phyloP scores from a whole-genome alignment of 257 asterid genomes.

The Leonotis leonurus region DNA sequence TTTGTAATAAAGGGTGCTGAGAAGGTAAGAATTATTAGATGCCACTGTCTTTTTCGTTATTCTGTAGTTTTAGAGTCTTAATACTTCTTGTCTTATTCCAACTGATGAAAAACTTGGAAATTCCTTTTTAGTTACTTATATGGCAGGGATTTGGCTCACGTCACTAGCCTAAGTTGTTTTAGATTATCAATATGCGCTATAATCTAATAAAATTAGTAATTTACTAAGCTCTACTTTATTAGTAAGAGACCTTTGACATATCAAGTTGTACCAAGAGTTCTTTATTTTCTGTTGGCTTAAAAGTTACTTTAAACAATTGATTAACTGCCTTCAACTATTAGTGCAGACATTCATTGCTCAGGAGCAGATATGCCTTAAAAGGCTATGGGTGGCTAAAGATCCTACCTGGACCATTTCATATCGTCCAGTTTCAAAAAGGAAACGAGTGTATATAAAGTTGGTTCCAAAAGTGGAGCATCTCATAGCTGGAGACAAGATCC shows the following conservation, averaged over 20 bases:
- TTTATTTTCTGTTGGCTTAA: constrained; percentile 12
- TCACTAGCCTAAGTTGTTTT: neutral
- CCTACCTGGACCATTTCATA: constrained; percentile 65
- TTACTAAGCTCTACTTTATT: constrained; percentile 9
- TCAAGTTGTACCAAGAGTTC: neutral
- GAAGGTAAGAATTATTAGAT: constrained; percentile 49
- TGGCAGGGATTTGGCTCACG: neutral
- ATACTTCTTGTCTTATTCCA: neutral
- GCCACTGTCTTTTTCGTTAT: neutral
- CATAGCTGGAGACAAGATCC: constrained; percentile 50
- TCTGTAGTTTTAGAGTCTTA: too few relatives aligned
- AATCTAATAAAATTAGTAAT: neutral
- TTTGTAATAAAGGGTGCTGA: constrained; percentile 93
- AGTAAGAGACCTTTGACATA: too few relatives aligned
- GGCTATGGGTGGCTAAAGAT: constrained; percentile 65
- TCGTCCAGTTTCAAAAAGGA: constrained; percentile 45
- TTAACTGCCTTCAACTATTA: constrained; percentile 17
- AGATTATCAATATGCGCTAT: neutral
- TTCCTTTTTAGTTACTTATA: neutral
- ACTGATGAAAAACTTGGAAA: neutral
- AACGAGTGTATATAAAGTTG: constrained; percentile 58
- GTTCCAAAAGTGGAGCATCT: constrained; percentile 46
- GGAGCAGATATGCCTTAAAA: constrained; percentile 70
- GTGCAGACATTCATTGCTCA: constrained; percentile 89
- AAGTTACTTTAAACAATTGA: neutral